Percentiles rank a stretch among this genome's conserved stretches.
phyloP scores from a whole-genome alignment of 805 yeast genomes.

The Wickerhamiella lipophila region DNA sequence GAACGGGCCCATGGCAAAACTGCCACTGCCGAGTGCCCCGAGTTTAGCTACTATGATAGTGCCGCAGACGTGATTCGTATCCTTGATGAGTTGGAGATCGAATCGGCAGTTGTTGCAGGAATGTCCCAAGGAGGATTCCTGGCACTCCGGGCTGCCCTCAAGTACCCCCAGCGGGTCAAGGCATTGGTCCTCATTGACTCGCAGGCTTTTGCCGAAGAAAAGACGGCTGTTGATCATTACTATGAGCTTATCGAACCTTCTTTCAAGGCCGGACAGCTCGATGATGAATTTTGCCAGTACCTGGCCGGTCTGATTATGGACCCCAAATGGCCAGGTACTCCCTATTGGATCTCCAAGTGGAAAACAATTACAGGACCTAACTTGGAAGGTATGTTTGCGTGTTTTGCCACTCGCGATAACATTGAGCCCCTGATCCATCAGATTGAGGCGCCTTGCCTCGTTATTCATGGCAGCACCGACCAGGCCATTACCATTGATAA shows the following conservation, averaged over 20 bases:
- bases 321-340: conserved; percentile 7
- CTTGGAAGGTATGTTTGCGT: neutral
- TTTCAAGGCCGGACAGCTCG: neutral
- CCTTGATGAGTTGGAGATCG: conserved; percentile 5
- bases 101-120: conserved; percentile 3
- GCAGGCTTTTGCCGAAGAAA: neutral
- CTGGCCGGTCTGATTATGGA: conserved; percentile 7
- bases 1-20: conserved; percentile 10
- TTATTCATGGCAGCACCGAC: conserved; percentile 9
- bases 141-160: conserved; percentile 8
- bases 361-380: neutral
- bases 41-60: conserved; percentile 7
- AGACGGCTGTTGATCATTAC: neutral
- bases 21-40: neutral
- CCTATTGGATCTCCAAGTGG: conserved; percentile 2
- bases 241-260: neutral
- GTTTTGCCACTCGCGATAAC: conserved; percentile 2
- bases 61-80: conserved; percentile 8
- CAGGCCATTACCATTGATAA: conserved; percentile 2
- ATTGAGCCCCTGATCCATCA: neutral
- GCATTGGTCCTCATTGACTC: conserved; percentile 8
- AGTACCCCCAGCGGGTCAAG: conserved; percentile 2
- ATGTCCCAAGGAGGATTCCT: conserved; percentile 11
- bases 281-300: neutral
- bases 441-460: conserved; percentile 3